phyloP scores from a whole-genome alignment of 306 rosid species.

The Prunus mongolica region DNA sequence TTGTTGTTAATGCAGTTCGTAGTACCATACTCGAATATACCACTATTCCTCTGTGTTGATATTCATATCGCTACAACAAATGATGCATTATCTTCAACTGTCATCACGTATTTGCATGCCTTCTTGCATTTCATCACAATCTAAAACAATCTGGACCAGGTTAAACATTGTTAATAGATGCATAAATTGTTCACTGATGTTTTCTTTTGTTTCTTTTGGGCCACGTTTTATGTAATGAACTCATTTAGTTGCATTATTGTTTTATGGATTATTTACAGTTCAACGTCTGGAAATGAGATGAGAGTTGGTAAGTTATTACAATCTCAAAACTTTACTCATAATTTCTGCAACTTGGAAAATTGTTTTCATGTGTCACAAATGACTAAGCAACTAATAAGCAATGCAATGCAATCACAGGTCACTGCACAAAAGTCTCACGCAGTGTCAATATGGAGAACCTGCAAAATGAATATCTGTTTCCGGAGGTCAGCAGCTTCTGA shows the following conservation, averaged over 20 bases:
- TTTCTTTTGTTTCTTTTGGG: neutral
- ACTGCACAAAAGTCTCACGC: slow-evolving; percentile 43
- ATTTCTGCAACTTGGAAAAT: neutral
- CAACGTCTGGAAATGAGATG: slow-evolving; percentile 21
- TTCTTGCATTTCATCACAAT: slow-evolving; percentile 27
- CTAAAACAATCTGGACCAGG: slow-evolving; percentile 30
- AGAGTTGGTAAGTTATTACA: slow-evolving; percentile 28
- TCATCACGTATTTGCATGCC: slow-evolving; percentile 23
- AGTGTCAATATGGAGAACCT: slow-evolving; percentile 59
- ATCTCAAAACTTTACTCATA: neutral
- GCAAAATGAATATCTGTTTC: slow-evolving; percentile 53
- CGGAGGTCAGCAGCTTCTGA: slow-evolving; percentile 45
- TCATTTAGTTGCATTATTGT: neutral
- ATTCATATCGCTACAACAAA: neutral
- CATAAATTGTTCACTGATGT: neutral
- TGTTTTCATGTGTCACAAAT: neutral
- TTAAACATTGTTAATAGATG: neutral
- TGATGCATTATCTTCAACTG: slow-evolving; percentile 27
- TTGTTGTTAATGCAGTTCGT: neutral
- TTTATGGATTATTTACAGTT: slow-evolving; percentile 20
- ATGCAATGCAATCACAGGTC: slow-evolving; percentile 22
- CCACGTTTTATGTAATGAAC: neutral
- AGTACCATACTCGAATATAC: neutral
- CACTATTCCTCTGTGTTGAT: neutral
- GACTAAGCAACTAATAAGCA: neutral